A percentile compares a stretch with the other conserved stretches of the same genome.
Evolutionary conservation across 352 stramenopile species (phyloP).

Genomic region (Phytopythium cucurbitacearum): DNA sequence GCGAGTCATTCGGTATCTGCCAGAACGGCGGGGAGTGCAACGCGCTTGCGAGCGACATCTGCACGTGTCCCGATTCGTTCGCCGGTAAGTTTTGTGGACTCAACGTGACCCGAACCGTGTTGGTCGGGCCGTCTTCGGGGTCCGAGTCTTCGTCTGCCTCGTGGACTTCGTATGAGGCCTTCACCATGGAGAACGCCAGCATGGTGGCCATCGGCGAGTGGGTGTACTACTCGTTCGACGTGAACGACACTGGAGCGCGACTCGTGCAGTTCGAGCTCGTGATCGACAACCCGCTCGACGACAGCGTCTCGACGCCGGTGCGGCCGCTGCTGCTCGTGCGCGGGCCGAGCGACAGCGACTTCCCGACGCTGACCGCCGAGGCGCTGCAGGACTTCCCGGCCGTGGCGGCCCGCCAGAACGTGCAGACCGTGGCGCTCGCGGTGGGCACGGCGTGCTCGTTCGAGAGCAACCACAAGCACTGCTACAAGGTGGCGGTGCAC

Average conservation of each 20-base stretch:
- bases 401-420: slow-evolving; percentile 12
- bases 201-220: slow-evolving; percentile 43
- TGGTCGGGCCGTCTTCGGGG: slow-evolving; percentile 5
- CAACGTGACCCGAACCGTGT: slow-evolving; percentile 8
- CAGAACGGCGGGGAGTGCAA: slow-evolving; percentile 45
- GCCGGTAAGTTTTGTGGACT: slow-evolving; percentile 48
- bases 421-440: slow-evolving; percentile 37
- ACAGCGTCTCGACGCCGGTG: slow-evolving; percentile 24
- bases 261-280: slow-evolving; percentile 41
- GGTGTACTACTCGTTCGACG: slow-evolving; percentile 66
- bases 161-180: slow-evolving; percentile 22
- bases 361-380: slow-evolving; percentile 39
- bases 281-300: slow-evolving; percentile 38
- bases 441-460: slow-evolving; percentile 44
- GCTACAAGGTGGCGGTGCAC: slow-evolving; percentile 70
- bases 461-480: slow-evolving; percentile 25
- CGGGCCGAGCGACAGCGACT: slow-evolving; percentile 38
- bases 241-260: slow-evolving; percentile 32
- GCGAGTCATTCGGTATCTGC: slow-evolving; percentile 28
- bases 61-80: slow-evolving; percentile 31
- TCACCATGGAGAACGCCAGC: slow-evolving; percentile 13
- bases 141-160: not conserved
- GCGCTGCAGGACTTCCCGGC: slow-evolving; percentile 52
- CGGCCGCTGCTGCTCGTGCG: slow-evolving; percentile 58
- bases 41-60: slow-evolving; percentile 40